Evolutionary conservation across 345 rosid species (phyloP), one percentile per base, ranked within the genome.

Genomic region (Brassica nigra): DNA sequence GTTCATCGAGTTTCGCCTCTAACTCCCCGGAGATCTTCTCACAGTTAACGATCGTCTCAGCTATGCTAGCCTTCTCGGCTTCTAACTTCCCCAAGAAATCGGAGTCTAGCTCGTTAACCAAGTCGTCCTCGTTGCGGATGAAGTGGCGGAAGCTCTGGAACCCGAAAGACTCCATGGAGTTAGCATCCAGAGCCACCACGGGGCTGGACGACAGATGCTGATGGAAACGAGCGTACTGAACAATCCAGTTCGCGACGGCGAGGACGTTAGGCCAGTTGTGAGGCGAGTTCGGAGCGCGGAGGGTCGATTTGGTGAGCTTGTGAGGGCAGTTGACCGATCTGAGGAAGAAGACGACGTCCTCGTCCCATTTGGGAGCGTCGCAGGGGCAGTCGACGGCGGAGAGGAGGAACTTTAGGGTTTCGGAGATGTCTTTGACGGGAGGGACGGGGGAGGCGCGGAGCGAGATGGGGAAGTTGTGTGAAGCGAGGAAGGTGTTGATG

Each of bases 201-300:
- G 86, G 55, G 66, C 79, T 81, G 3, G 76, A 70, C 1, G 71
- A 64, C 37, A 84, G 36, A 70, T 88, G 83, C 4, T 91, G 85
- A 42, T 11, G 76, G 63, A 76, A 87, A 68, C 81, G 73, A 2
- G 89, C 93, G 18, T 86, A 71, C 78, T 95, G 94, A 5, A 93
- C 98, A 23, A 93, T 49, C 98, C 98, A 93, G 78, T 91, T 90
- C 12, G 89, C 65, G 61, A 88, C 77, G 16, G 87, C 91, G 10
- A 95, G 89, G 70, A 86, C 87, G 4, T 86, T 81, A 9, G 98
- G 98, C 98, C 97, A 95, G 34, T 94, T 90, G 86, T 90, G 96
- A 29, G 96, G 99, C 10, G 98, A 87, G 37, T 89, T 90, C 5
- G 94, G 94, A 18, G 99, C 92, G 34, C 89, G 90, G 52, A 92